phyloP scores from a whole-genome alignment of 208 protist genomes.

The Crithidia bombi region DNA sequence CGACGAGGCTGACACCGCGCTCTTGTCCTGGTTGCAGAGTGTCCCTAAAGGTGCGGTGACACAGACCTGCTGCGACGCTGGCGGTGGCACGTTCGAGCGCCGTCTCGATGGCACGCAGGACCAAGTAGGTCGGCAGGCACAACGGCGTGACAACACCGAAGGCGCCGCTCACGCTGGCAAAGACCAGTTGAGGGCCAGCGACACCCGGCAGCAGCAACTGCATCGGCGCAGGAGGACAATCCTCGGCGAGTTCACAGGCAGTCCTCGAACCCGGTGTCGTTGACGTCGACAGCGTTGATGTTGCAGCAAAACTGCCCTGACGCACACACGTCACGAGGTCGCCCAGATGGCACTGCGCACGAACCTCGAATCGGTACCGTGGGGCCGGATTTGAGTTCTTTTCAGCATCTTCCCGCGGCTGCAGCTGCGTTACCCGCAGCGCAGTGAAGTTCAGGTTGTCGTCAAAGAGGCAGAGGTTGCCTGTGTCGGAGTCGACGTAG shows the following conservation, averaged over 20 bases:
- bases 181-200: slow-evolving; percentile 64
- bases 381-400: not conserved
- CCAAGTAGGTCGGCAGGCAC: slow-evolving; percentile 44
- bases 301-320: slow-evolving; percentile 68
- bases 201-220: slow-evolving; percentile 43
- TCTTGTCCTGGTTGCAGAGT: slow-evolving; percentile 57
- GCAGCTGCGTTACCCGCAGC: slow-evolving; percentile 37
- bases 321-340: slow-evolving; percentile 71
- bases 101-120: slow-evolving; percentile 60
- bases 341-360: slow-evolving; percentile 72
- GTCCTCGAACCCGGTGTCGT: too few relatives aligned
- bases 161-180: slow-evolving; percentile 69
- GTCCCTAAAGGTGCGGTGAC: slow-evolving; percentile 50
- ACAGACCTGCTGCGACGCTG: slow-evolving; percentile 40
- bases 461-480: slow-evolving; percentile 61
- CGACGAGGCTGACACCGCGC: slow-evolving; percentile 39
- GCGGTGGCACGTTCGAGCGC: slow-evolving; percentile 29
- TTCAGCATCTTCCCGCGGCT: slow-evolving; percentile 6
- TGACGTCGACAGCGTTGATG: slow-evolving; percentile 10
- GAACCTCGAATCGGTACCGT: slow-evolving; percentile 26
- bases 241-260: too few relatives aligned
- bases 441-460: slow-evolving; percentile 66
- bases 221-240: not conserved
- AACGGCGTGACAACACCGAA: slow-evolving; percentile 81
- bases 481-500: slow-evolving; percentile 13